Percentiles rank a stretch among this genome's conserved stretches.
These are phyloP conservation scores for Cladophialophora exuberans DNA, from an alignment of 2,329 filamentous ascomycete genomes.

Conservation along the genomic window DNA sequence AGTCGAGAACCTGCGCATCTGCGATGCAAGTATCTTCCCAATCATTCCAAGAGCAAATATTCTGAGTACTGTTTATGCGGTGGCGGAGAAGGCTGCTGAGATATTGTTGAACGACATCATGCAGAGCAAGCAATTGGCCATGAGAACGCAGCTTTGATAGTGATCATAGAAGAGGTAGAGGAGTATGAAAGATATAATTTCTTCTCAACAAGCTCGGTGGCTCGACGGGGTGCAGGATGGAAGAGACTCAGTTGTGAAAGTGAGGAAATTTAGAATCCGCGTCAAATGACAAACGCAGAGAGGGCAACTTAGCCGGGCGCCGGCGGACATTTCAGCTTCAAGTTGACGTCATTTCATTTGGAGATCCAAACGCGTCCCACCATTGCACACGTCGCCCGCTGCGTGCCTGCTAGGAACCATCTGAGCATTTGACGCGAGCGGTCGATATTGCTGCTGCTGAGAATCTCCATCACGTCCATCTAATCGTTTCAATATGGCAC, in stretches of 20 bases:
- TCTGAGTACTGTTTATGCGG: not conserved
- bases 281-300: not conserved
- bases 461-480: not conserved
- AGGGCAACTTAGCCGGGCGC: constrained; percentile 2
- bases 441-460: not conserved
- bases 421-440: too few relatives aligned
- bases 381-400: not conserved
- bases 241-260: not conserved
- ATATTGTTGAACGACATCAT: not conserved
- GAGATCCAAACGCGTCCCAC: not conserved
- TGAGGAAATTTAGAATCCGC: too few relatives aligned
- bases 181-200: too few relatives aligned
- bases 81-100: not conserved
- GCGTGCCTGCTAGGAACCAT: too few relatives aligned
- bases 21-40: not conserved
- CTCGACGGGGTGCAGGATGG: too few relatives aligned
- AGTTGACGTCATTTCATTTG: not conserved
- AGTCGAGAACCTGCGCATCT: not conserved
- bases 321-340: not conserved
- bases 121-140: not conserved
- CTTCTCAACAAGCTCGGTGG: too few relatives aligned
- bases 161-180: not conserved
- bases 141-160: not conserved
- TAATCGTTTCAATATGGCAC: constrained; percentile 24
- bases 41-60: not conserved